phyloP scores from a whole-genome alignment of 2,329 filamentous ascomycete genomes.

The Fusarium hainanense region DNA sequence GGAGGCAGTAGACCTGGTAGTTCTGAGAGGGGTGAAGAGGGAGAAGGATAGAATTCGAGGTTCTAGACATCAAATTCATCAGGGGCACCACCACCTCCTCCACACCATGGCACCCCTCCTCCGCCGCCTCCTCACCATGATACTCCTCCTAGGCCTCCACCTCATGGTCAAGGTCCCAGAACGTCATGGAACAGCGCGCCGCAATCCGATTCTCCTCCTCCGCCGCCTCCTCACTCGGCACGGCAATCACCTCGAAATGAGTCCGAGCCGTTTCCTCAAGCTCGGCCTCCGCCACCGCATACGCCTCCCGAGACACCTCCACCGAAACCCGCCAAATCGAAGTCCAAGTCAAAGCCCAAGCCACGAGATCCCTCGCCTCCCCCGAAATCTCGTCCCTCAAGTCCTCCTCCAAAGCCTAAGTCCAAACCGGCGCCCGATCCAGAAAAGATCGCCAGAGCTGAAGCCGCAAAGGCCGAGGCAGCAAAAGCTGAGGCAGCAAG shows the following conservation, averaged over 20 bases:
- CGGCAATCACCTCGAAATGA: slow-evolving; percentile 34
- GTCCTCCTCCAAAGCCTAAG: slow-evolving; percentile 36
- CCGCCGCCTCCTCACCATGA: slow-evolving; percentile 51
- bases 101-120: slow-evolving; percentile 50
- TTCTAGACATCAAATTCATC: slow-evolving; percentile 48
- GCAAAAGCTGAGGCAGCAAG: neutral
- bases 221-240: slow-evolving; percentile 39
- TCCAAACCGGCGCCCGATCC: slow-evolving; percentile 38
- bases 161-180: slow-evolving; percentile 49
- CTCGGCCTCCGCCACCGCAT: slow-evolving; percentile 34
- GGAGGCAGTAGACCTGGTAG: slow-evolving; percentile 38
- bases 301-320: slow-evolving; percentile 41
- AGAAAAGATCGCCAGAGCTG: neutral
- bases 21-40: slow-evolving; percentile 39
- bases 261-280: slow-evolving; percentile 32
- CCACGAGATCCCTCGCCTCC: slow-evolving; percentile 40
- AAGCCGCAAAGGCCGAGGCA: neutral
- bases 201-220: slow-evolving; percentile 40
- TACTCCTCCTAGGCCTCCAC: slow-evolving; percentile 42
- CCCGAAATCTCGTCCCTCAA: slow-evolving; percentile 31
- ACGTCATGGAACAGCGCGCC: slow-evolving; percentile 54
- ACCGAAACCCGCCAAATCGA: slow-evolving; percentile 39
- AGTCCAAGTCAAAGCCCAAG: slow-evolving; percentile 11
- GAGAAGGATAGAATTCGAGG: slow-evolving; percentile 48
- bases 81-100: slow-evolving; percentile 49